Percentiles rank a stretch among this genome's conserved stretches.
phyloP scores from a whole-genome alignment of 1,284 basidiomycete species.

The Melampsora americana region DNA sequence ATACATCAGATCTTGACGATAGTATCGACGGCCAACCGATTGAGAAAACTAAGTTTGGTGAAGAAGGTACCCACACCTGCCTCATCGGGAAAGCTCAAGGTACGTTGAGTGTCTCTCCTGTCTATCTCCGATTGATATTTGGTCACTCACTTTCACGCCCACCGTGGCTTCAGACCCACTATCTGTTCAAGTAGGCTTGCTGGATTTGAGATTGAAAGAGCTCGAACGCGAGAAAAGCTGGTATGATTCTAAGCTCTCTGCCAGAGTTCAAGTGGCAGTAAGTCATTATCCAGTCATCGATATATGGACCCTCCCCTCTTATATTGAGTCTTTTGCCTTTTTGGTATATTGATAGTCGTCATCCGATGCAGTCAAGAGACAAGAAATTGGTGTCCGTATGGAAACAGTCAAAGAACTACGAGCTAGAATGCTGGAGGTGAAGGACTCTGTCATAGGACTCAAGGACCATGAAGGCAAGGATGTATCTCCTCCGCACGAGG shows the following conservation, averaged over 20 bases:
- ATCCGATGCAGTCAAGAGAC: constrained; percentile 30
- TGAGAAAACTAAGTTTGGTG: constrained; percentile 70
- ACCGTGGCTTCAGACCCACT: constrained; percentile 60
- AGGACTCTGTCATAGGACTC: background rate
- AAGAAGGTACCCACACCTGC: constrained; percentile 80
- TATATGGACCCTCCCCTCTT: background rate
- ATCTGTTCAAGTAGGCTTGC: constrained; percentile 68
- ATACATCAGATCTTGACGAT: constrained; percentile 39
- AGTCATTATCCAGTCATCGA: background rate
- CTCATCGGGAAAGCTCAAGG: constrained; percentile 71
- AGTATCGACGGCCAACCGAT: constrained; percentile 55
- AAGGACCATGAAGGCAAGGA: background rate
- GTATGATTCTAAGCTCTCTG: constrained; percentile 1
- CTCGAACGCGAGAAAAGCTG: constrained; percentile 44
- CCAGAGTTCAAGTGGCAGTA: constrained; percentile 9
- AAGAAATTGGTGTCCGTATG: constrained; percentile 34
- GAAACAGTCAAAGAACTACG: constrained; percentile 30
- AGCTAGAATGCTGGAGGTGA: constrained; percentile 20
- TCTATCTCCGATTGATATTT: constrained; percentile 15
- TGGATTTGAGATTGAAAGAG: constrained; percentile 60
- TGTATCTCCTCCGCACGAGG: background rate
- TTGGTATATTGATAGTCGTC: background rate
- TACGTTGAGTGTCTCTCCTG: constrained; percentile 55
- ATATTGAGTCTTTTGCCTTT: background rate
- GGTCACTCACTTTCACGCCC: background rate